phyloP scores from a whole-genome alignment of 2,329 filamentous ascomycete species.

The Aspergillus pseudotamarii region DNA sequence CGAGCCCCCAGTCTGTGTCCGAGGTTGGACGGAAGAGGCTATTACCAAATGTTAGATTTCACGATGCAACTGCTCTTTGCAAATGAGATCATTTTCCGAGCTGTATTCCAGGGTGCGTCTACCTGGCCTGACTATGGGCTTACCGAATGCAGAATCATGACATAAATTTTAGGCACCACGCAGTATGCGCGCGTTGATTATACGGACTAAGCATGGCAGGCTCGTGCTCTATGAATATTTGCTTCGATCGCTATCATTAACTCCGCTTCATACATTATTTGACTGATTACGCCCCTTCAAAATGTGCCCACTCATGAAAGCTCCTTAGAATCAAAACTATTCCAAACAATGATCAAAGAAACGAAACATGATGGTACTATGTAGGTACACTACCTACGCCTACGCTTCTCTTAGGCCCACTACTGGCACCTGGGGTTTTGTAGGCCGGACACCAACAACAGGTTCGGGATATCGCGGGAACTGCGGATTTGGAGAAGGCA shows the following conservation, averaged over 20 bases:
- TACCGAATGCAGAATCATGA: background rate
- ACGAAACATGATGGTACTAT: no score
- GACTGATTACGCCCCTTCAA: no score
- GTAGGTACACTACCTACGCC: background rate
- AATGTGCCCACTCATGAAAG: no score
- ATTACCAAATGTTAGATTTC: background rate
- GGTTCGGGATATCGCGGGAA: background rate
- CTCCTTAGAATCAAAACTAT: no score
- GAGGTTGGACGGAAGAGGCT: background rate
- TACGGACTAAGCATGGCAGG: background rate
- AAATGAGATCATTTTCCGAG: background rate
- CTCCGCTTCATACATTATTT: background rate
- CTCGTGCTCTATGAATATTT: no score
- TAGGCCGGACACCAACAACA: background rate
- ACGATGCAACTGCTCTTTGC: background rate
- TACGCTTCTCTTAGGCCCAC: background rate
- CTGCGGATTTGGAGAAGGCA: background rate
- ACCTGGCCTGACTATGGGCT: no score
- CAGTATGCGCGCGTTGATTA: background rate
- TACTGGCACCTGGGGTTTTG: background rate
- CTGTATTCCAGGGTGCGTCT: background rate
- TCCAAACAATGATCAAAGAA: no score
- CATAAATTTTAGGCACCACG: background rate
- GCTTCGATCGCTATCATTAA: background rate
- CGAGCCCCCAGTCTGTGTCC: fast-evolving